These are phyloP conservation scores for Xylaria acuta DNA, from an alignment of 495 filamentous ascomycete species.

Conservation along the genomic window DNA sequence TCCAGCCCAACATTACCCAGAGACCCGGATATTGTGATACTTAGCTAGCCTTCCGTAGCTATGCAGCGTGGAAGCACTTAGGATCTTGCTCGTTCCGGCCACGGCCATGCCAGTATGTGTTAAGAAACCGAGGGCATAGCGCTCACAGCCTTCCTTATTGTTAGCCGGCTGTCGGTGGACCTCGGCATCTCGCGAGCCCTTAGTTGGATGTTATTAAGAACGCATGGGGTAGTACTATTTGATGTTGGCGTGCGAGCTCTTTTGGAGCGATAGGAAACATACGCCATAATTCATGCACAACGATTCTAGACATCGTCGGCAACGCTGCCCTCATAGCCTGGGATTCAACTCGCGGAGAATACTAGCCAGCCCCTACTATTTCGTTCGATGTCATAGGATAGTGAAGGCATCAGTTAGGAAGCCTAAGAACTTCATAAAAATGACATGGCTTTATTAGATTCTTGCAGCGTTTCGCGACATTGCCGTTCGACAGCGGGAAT, in stretches of 20 bases:
- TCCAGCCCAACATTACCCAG: constrained; percentile 77
- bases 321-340: not conserved
- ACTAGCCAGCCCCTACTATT: not conserved
- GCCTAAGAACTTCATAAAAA: not conserved
- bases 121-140: constrained; percentile 69
- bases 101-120: constrained; percentile 71
- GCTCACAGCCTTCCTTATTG: constrained; percentile 73
- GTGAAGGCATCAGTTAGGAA: not conserved
- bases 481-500: not conserved
- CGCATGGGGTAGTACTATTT: too few species aligned
- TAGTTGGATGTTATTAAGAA: too few species aligned
- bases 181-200: too few species aligned
- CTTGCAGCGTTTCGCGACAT: not conserved
- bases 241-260: not conserved
- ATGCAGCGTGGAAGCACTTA: constrained; percentile 74
- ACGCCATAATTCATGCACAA: not conserved
- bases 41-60: constrained; percentile 76
- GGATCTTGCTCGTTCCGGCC: constrained; percentile 74
- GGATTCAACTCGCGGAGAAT: not conserved
- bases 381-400: not conserved
- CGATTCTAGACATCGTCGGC: constrained; percentile 3
- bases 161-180: constrained; percentile 72
- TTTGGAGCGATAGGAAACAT: not conserved
- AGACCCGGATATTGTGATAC: constrained; percentile 74
- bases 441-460: not conserved